A percentile compares a stretch with the other conserved stretches of the same genome.
Conservation (phyloP, 1,284 basidiomycete genomes). For the Pterulicium gracile region DNA sequence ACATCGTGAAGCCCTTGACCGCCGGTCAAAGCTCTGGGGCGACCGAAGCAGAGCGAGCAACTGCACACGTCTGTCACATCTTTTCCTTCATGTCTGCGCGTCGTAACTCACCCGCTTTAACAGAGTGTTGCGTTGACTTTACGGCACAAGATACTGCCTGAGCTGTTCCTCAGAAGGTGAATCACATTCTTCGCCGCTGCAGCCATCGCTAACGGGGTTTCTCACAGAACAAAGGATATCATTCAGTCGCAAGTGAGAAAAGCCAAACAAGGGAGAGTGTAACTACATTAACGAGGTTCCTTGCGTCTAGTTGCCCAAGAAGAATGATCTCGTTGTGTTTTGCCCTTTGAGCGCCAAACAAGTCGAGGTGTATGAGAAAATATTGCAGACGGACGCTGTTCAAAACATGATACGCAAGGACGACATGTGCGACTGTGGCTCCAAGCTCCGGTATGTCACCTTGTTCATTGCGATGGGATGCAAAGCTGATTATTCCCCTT, state of each 20-base stretch:
- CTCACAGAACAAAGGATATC: slow-evolving; percentile 64
- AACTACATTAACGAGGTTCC: slow-evolving; percentile 10
- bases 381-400: slow-evolving; percentile 50
- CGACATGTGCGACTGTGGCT: slow-evolving; percentile 64
- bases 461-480: background rate
- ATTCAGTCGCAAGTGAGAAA: slow-evolving; percentile 54
- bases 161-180: slow-evolving; percentile 69
- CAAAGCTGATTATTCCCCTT: slow-evolving; percentile 6
- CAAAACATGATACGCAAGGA: slow-evolving; percentile 59
- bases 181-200: slow-evolving; percentile 7
- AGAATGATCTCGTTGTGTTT: slow-evolving; percentile 82
- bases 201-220: slow-evolving; percentile 7
- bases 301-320: slow-evolving; percentile 54
- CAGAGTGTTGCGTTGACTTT: slow-evolving; percentile 49
- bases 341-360: slow-evolving; percentile 70
- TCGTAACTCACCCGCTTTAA: background rate
- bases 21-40: slow-evolving; percentile 58
- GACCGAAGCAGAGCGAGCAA: slow-evolving; percentile 48
- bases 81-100: background rate
- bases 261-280: background rate
- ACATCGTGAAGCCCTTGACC: slow-evolving; percentile 54
- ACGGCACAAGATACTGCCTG: slow-evolving; percentile 56
- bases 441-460: slow-evolving; percentile 31
- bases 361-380: slow-evolving; percentile 56
- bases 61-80: slow-evolving; percentile 34